Evolutionary conservation across 306 rosid genomes (phyloP), one percentile per base, ranked within the genome.

Genomic region (Dalbergia cochinchinensis): DNA sequence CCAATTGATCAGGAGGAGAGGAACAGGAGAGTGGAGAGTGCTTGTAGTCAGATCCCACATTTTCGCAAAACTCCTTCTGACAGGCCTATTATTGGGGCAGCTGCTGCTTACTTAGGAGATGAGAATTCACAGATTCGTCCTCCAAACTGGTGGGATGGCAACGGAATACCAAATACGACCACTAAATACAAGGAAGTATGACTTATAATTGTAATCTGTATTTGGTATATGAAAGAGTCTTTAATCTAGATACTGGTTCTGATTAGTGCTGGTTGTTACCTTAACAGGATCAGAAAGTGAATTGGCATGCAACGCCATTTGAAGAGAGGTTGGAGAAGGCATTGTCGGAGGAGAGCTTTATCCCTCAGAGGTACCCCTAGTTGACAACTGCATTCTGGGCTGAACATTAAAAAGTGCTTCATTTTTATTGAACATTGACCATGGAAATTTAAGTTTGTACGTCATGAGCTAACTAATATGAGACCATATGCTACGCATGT

Each of bases 251-350:
- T 53, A 65, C 26, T 71, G 50, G 65, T 59, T 76, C 59, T 79
- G 31, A 78, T 22, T 58, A 47, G 61, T 68, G 47, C 20, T 71
- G 76, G 72, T 53, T 77, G 53, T 71, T 53, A 39, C 60, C 87
- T 71, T 53, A 39, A 54, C 87, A 96, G 99, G 97, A 96, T 80
- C 99, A 96, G 87, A 96, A 84, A 79, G 97, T 96, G 73, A 92
- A 89, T 78, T 96, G 99, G 99, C 99, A 96, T 47, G 98, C 98
- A 0, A 96, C 98, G 6, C 96, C 98, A 11, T 96, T 96, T 70
- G 99, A 91, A 86, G 93, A 90, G 82, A 88, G 98, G 82, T 60
- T 93, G 57, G 91, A 91, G 80, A 96, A 91, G 86, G 99, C 98
- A 31, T 68, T 96, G 71, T 88, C 88, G 14, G 99, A 91, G 83